Base-by-base conservation (phyloP, 805 yeast species). In the Vanderwaltozyma polyspora region DNA sequence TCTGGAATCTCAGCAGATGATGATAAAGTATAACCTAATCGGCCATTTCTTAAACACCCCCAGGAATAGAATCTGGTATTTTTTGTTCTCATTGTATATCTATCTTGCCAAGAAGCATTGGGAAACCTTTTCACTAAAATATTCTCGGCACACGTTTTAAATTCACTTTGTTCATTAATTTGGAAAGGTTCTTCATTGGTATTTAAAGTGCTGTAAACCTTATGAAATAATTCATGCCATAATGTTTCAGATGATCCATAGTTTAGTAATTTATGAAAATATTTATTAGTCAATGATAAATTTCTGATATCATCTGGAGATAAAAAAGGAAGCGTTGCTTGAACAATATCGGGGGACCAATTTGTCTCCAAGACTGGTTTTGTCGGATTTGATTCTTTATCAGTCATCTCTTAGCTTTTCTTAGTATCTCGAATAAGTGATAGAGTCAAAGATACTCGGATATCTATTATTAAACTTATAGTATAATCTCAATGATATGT, bases 1-100 rank as follows among this genome's bases (percentile, higher is more conserved):
- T 42, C 45, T 1, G 41, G 32, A 12, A 54, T 15, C 12, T 45
- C 19, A 6, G 29, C 31, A 29, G 53, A 49, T 3, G 59, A 49
- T 1, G 34, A 27, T 2, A 46, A 43, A 2, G 55, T 52, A 28
- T 43, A 57, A 2, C 62, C 62, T 13, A 57, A 36, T 27, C 62
- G 41, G 14, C 53, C 53, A 33, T 55, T 55, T 30, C 46, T 51
- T 6, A 52, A 28, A 25, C 56, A 52, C 1, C 62, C 62, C 62
- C 62, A 57, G 1, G 60, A 52, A 29, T 49, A 51, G 3, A 57
- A 25, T n/a, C 37, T 34, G 5, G 54, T 42, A 10, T 46, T 34
- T 7, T 39, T 32, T 3, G 49, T 31, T 19, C 62, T 37, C 13
- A 42, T 13, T 5, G 44, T 34, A 37, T 45, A 57, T 6, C 51